Evolutionary conservation across 805 yeast genomes (phyloP), one percentile per base, ranked within the genome.

Genomic region (Saturnispora zaruensis): DNA sequence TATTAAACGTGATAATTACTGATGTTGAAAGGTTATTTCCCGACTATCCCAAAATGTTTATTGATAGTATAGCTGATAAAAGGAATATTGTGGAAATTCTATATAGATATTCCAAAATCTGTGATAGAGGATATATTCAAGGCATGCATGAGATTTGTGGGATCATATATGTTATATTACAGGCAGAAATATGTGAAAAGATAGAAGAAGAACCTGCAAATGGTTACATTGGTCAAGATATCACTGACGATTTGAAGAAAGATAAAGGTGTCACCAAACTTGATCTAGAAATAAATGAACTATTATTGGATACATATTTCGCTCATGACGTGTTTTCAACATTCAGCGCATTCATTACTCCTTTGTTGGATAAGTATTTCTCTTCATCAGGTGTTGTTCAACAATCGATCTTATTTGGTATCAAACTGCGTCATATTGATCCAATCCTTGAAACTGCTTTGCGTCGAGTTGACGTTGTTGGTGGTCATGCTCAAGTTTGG

Each of bases 101-200:
- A 8, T 78, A 64, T 58, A 61, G 72, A 3, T 76, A 79, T 78
- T 66, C 77, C 51, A 75, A 74, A 60, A 69, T 75, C 54, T 70
- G 73, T 49, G 57, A 57, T 8, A 55, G 55, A 13, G 53, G 57
- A 9, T 74, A 74, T 53, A 73, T 71, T 53, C 82, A 78, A 58
- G 82, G 82, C 1, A 59, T 76, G 45, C 82, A 78, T 61, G 82
- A 78, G 57, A 62, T 77, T 4, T 61, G 73, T 47, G 82, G 81
- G 1, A 57, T 77, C 48, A 65, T 78, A 6, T 76, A 67, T 57
- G 63, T 72, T 18, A 68, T 67, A 47, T 51, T 77, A 20, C 55
- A 59, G 33, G 57, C 60, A 7, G 82, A 77, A 53, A 59, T 73
- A 3, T 57, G 58, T 2, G 48, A 55, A n/a, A 44, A 21, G 33